These are phyloP conservation scores for Cucurbita moschata DNA, from an alignment of 306 rosid genomes.

Conservation along the genomic window DNA sequence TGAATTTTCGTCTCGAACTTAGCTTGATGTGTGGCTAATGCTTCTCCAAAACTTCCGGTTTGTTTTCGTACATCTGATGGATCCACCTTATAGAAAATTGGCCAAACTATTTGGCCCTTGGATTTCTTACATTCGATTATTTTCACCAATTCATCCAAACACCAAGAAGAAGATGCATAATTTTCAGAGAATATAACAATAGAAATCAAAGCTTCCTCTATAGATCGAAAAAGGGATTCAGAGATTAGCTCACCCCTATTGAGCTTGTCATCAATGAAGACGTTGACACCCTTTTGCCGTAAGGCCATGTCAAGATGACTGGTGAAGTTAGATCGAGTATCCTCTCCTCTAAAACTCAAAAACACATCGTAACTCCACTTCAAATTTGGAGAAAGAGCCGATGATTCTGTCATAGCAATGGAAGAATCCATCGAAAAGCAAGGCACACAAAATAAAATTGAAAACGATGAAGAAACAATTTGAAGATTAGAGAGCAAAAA, in stretches of 20 bases:
- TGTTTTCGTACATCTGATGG: conserved; percentile 1
- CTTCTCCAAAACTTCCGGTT: background rate
- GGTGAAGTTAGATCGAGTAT: background rate
- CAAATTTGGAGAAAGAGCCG: too few species aligned
- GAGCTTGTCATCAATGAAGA: too few species aligned
- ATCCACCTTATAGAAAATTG: conserved; percentile 4
- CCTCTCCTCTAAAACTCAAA: background rate
- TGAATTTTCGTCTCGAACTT: background rate
- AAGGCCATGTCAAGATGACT: background rate
- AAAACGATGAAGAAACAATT: too few species aligned
- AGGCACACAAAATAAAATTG: too few species aligned
- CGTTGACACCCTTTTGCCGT: background rate
- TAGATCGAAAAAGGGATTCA: background rate
- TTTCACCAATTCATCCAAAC: background rate
- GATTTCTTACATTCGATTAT: background rate
- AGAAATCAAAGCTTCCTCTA: background rate
- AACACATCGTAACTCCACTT: background rate
- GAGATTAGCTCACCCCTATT: too few species aligned
- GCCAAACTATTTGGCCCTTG: background rate
- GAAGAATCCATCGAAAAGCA: too few species aligned
- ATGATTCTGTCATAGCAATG: too few species aligned
- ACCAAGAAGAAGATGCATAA: background rate
- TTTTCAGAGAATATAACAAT: conserved; percentile 1
- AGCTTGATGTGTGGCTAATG: background rate
- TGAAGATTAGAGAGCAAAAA: too few species aligned